Base-by-base conservation (phyloP, 1,284 basidiomycete species). In the Stereum hirsutum region DNA sequence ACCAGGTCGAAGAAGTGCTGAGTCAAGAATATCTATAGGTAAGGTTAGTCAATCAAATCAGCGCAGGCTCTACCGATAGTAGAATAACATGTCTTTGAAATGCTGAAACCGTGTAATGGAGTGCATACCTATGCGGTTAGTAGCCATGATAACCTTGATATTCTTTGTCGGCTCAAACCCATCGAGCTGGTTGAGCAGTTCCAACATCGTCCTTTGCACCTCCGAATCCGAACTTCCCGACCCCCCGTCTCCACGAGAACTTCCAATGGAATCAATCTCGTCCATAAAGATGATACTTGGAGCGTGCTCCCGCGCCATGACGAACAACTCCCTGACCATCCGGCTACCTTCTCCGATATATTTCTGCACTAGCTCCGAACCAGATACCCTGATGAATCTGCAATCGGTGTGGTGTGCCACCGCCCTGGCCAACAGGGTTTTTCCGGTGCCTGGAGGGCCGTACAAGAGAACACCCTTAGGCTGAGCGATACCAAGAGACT, bases 241-340 rank as follows among this genome's bases (percentile, higher is more conserved):
- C 10, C 89, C 88, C 52, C 88, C 82, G 54, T 93, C 91, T 20
- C 93, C 92, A 59, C 95, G 70, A 45, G 89, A 93, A 48, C 87
- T 91, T 43, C 95, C 95, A 57, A 99, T 99, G 19, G 90, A 94
- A 67, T 99, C 95, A 54, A 99, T 98, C 64, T 99, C 95, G 66
- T 99, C 95, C 92, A 99, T 98, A 71, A 99, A 98, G 60, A 99
- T 96, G 69, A 99, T 98, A 61, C 86, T 89, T n/a, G 96, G 95
- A 21, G 95, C 95, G 60, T 98, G 94, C 63, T 98, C 95, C 51
- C 94, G 69, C 2, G 96, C 95, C 95, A 98, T 98, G 51, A 98
- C 92, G 72, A 99, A 99, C 44, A 99, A 67, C 68, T 99, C 95
- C 47, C 95, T 78, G 31, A 96, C 93, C 92, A 95, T 96, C 48